Base-by-base conservation (phyloP, 176 grass and related monocot species). In the Lolium multiflorum region DNA sequence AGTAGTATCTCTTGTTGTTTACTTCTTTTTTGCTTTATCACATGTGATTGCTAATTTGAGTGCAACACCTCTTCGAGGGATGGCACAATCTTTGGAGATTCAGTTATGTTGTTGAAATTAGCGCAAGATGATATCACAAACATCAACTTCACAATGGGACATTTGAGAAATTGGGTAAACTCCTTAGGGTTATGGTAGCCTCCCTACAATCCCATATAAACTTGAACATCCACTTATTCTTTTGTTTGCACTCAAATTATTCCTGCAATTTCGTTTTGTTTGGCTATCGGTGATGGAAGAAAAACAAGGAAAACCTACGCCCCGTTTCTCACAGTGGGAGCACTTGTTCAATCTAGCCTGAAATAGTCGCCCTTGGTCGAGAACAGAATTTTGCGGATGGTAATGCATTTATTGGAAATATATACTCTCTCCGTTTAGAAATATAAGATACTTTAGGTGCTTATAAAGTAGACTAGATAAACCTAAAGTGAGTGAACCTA, bases 121-220 rank as follows among this genome's bases (percentile, higher is more conserved):
- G 38, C 28, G 15, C 1, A 63, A 62, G 59, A 48, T 52, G 72
- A 65, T 22, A 80, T 67, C 79, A 65, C 25, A 37, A 52, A 55
- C 74, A 55, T 25, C 74, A 57, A 68, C 41, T 58, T 73, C 41
- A 72, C 39, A 44, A 20, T 62, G 56, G 56, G 56, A 59, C n/a
- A 35, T 35, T 35, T 35, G 31, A 35, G 31, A 35, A 35, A 35
- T 35, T 35, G 31, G 31, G 11, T 25, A 26, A 62, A 11, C 59
- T 62, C 1, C 4, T 26, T 59, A 22, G n/a, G 9, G 10, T 9
- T 11, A 22, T 22, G 20, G 9, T 60, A 60, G 57, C 2, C 22
- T 60, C 57, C 9, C 7, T 60, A n/a, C 18, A 60, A 22, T 22
- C 9, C 57, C 57, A 22, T 9, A 24, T 21, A 60, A 60, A 60